phyloP scores from a whole-genome alignment of 345 rosid genomes.

The Turritis glabra region DNA sequence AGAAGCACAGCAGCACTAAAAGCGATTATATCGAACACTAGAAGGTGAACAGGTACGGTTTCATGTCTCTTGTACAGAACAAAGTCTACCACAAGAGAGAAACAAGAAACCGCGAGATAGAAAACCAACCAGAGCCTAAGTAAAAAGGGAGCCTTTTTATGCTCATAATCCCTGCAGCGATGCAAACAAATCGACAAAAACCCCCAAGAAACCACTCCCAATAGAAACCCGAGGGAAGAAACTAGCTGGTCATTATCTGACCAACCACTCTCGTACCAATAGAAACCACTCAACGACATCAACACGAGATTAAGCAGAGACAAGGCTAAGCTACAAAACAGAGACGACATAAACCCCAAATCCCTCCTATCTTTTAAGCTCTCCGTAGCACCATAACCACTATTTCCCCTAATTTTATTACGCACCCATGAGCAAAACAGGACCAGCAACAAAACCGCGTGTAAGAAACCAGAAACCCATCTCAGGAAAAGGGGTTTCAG shows the following conservation, averaged over 20 bases:
- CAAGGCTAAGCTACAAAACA: conserved; percentile 55
- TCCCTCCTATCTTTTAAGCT: conserved; percentile 22
- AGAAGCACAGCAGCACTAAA: conserved; percentile 46
- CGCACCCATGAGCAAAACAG: conserved; percentile 43
- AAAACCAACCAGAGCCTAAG: conserved; percentile 76
- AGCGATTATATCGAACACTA: conserved; percentile 47
- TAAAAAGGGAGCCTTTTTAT: conserved; percentile 48
- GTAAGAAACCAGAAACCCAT: conserved; percentile 52
- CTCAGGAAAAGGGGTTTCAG: conserved; percentile 48
- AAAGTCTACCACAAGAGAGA: conserved; percentile 58
- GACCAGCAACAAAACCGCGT: conserved; percentile 48
- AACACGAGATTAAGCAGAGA: conserved; percentile 53
- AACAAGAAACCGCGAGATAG: conserved; percentile 57
- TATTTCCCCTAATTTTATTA: conserved; percentile 31
- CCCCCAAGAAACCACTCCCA: conserved; percentile 65
- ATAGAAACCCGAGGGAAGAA: conserved; percentile 52
- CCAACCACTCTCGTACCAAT: conserved; percentile 65
- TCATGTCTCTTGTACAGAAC: conserved; percentile 41
- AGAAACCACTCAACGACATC: conserved; percentile 59
- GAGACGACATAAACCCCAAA: conserved; percentile 44
- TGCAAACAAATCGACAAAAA: conserved; percentile 47
- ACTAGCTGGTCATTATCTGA: conserved; percentile 48
- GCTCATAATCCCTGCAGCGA: conserved; percentile 37
- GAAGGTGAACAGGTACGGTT: conserved; percentile 35
- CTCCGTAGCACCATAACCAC: conserved; percentile 27